Percentiles rank a stretch among this genome's conserved stretches.
These are phyloP conservation scores for Globisporangium nagaii DNA, from an alignment of 352 stramenopile genomes.

Conservation along the genomic window DNA sequence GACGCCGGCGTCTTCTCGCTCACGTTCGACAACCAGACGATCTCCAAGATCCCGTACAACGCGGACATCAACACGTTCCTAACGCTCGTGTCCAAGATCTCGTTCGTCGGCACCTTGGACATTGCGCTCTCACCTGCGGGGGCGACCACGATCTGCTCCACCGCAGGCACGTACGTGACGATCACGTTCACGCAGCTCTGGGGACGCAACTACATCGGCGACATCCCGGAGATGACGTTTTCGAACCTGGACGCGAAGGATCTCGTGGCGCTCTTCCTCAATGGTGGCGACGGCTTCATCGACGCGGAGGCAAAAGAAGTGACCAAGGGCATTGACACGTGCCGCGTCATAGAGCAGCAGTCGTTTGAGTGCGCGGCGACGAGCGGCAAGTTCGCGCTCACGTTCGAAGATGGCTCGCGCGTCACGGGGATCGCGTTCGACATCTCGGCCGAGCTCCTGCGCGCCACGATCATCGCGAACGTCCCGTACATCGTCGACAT, in stretches of 20 bases:
- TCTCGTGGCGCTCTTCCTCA: constrained; percentile 36
- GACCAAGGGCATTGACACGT: constrained; percentile 67
- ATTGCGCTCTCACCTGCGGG: constrained; percentile 32
- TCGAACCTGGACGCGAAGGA: constrained; percentile 48
- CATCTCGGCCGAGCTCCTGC: constrained; percentile 33
- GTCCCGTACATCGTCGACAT: constrained; percentile 62
- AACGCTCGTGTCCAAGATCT: constrained; percentile 29
- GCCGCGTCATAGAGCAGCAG: constrained; percentile 55
- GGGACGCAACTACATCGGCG: constrained; percentile 42
- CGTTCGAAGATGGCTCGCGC: constrained; percentile 50
- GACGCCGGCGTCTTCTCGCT: constrained; percentile 52
- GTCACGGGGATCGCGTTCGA: constrained; percentile 39
- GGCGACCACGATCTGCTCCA: constrained; percentile 39
- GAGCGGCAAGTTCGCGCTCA: constrained; percentile 60
- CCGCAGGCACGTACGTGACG: constrained; percentile 53
- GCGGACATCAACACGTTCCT: constrained; percentile 52
- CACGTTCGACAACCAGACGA: constrained; percentile 46
- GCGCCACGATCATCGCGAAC: constrained; percentile 27
- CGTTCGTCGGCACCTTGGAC: constrained; percentile 37
- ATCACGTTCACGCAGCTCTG: constrained; percentile 50
- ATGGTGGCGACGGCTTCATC: constrained; percentile 45
- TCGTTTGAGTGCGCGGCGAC: constrained; percentile 56
- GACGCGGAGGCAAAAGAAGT: constrained; percentile 62
- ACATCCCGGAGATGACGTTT: constrained; percentile 60
- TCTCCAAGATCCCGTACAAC: constrained; percentile 55